Conservation (phyloP, 257 asterid genomes). For the Lavandula angustifolia region DNA sequence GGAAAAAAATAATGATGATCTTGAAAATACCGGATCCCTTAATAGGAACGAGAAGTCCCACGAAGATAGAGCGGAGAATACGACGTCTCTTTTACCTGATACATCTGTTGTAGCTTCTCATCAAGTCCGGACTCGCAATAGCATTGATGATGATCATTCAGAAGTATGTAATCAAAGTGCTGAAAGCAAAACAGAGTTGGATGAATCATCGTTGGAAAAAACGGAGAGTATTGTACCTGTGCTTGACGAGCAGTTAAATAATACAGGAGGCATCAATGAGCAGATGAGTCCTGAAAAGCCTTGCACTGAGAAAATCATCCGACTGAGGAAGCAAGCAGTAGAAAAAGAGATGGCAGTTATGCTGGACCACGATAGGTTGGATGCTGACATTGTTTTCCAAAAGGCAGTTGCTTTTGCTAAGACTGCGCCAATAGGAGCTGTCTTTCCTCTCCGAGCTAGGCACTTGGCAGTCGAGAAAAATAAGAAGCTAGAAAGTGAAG, state of each 20-base stretch:
- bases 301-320: conserved; percentile 45
- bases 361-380: conserved; percentile 57
- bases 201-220: conserved; percentile 29
- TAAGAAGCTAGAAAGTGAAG: conserved; percentile 40
- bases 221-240: conserved; percentile 22
- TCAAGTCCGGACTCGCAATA: conserved; percentile 24
- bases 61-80: conserved; percentile 32
- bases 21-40: conserved; percentile 28
- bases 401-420: conserved; percentile 59
- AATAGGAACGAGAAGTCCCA: conserved; percentile 36
- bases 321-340: conserved; percentile 63
- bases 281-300: conserved; percentile 30
- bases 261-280: conserved; percentile 20
- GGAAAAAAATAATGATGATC: conserved; percentile 29
- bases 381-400: conserved; percentile 62
- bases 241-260: neutral
- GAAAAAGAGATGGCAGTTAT: conserved; percentile 68
- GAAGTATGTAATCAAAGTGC: conserved; percentile 25
- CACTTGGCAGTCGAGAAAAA: conserved; percentile 34
- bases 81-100: conserved; percentile 16
- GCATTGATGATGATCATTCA: conserved; percentile 28
- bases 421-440: conserved; percentile 73
- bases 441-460: conserved; percentile 44
- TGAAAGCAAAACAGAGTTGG: conserved; percentile 28
- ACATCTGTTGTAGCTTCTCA: conserved; percentile 30